Evolutionary conservation across 805 yeast species (phyloP), one percentile per base, ranked within the genome.

Genomic region (Jamesozyma jinghongensis): DNA sequence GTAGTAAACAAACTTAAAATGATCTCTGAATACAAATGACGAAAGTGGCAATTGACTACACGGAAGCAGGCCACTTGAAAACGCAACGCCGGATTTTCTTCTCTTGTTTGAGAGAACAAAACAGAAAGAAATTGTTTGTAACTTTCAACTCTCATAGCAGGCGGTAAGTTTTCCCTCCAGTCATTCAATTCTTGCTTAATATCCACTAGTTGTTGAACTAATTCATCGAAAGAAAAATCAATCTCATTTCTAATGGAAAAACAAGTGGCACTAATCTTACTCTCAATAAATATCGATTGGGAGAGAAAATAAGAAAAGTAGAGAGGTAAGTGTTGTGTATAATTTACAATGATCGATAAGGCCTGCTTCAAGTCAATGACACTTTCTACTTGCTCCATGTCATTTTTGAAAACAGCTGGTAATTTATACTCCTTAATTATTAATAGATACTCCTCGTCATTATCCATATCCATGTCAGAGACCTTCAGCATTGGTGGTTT

Each of bases 131-230:
- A 54, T 38, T 50, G 51, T 29, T 48, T 48, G 32, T 52, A 54
- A 27, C 43, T 45, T 14, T 47, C 51, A 14, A 52, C 14, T 26
- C 43, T 48, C 49, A 56, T 47, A 8, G 50, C 42, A 2, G 52
- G 47, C 11, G 49, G 61, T 37, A 57, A 46, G 5, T 41, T 42
- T 10, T 44, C 40, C 18, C 46, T 53, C 61, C 61, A 57, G 2
- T 47, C 46, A 12, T 38, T 36, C 33, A 58, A 41, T 3, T 42
- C 48, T 18, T 42, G 34, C n/a, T 50, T 42, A 7, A 56, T 26
- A 12, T 37, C 45, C 11, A 50, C 19, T 4, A 54, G 25, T 13
- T 42, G 49, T 16, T 49, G 50, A 5, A 57, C 28, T 11, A 50
- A 47, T 19, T 51, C 50, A 32, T 53, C 61, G 27, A 57, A 57